Evolutionary conservation across 2,329 filamentous ascomycete species (phyloP).

Genomic region (Teratosphaeria destructans): DNA sequence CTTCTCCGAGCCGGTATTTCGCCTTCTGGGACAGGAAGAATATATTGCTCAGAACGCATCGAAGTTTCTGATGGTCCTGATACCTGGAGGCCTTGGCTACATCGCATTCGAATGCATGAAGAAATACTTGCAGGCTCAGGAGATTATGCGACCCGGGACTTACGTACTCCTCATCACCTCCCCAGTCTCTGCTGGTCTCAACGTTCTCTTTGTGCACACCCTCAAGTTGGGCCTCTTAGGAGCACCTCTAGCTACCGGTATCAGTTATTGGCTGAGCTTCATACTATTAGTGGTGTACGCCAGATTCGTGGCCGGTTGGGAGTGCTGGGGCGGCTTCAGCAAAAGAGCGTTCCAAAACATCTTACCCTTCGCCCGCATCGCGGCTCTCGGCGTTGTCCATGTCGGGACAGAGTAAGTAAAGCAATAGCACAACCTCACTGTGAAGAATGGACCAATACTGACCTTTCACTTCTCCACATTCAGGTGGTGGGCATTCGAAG

Average conservation of each 20-base stretch:
- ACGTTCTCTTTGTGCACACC: constrained; percentile 62
- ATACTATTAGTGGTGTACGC: constrained; percentile 64
- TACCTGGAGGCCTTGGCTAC: constrained; percentile 75
- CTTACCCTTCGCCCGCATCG: constrained; percentile 61
- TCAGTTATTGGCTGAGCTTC: constrained; percentile 81
- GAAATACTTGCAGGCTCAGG: constrained; percentile 50
- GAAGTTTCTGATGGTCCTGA: constrained; percentile 60
- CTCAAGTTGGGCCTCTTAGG: constrained; percentile 63
- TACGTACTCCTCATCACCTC: constrained; percentile 53
- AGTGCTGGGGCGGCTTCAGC: constrained; percentile 71
- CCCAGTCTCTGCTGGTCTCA: constrained; percentile 47
- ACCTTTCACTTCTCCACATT: neutral
- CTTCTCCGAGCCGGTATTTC: constrained; percentile 64
- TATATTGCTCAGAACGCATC: constrained; percentile 65
- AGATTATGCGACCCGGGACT: constrained; percentile 54
- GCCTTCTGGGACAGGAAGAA: constrained; percentile 63
- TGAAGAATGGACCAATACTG: constrained; percentile 3
- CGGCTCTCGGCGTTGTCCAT: constrained; percentile 66
- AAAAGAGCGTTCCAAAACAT: constrained; percentile 56
- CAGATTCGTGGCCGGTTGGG: constrained; percentile 56
- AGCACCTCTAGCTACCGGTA: constrained; percentile 69
- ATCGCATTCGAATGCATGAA: constrained; percentile 76
- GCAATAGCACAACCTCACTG: too few species aligned
- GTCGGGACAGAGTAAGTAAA: constrained; percentile 56
- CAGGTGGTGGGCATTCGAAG: constrained; percentile 83